Base-by-base conservation (phyloP, 2,329 filamentous ascomycete genomes). In the Arthrobotrys megalospora region DNA sequence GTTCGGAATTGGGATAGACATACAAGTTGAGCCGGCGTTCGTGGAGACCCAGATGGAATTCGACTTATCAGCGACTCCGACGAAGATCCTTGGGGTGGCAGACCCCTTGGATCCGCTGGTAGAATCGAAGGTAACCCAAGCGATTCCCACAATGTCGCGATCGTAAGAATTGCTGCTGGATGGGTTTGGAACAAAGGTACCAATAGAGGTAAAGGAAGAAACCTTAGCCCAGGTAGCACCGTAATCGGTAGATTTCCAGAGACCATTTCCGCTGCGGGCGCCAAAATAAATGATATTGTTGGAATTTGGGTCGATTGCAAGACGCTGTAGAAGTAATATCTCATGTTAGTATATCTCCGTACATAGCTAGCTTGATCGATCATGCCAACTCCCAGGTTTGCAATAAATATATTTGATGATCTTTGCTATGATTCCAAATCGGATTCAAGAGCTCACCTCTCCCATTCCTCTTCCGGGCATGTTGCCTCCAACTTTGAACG, bases 401-500 rank as follows among this genome's bases (percentile, higher is more conserved):
- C 24, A 28, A 24, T 52, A n/a, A 11, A 21, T 66, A 6, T 11
- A 52, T 4, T 32, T 52, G 6, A 14, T 52, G 32, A 28, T 1
- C 19, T 12, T 32, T 58, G 7, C 34, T 60, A 21, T 36, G 14
- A n/a, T 48, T 45, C 11, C 16, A 47, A 7, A 24, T 16, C 6
- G 12, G 21, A 1, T 38, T 21, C 2, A n/a, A 11, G 53, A 43
- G 16, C 58, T 77, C 19, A 77, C 72, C 67, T 82, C 89, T 12
- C 89, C 89, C 83, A 87, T 88, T 3, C 89, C 89, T 28, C 89
- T 86, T 1, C 88, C 89, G 2, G 88, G 88, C 88, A 89, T 90
- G 81, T 90, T 90, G 0, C 88, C 88, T 7, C 88, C 88, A 53
- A 89, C 87, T 81, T 90, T 90, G 84, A 90, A 90, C 1, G 87